phyloP scores from a whole-genome alignment of 306 rosid species.

The Corylus americana region DNA sequence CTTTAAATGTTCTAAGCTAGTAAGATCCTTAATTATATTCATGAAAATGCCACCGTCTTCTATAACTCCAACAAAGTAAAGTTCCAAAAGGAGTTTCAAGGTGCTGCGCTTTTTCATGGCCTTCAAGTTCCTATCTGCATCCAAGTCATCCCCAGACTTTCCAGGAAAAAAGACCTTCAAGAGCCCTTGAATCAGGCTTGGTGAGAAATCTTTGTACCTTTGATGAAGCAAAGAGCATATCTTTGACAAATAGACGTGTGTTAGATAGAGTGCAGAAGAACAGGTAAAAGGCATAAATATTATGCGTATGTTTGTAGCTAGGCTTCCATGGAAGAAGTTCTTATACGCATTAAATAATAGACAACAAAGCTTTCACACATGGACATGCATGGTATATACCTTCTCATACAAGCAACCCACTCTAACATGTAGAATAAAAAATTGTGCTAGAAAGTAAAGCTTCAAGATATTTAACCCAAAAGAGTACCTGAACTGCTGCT shows the following conservation, averaged over 20 bases:
- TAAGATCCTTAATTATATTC: slow-evolving; percentile 86
- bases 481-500: slow-evolving; percentile 90
- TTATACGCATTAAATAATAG: neutral
- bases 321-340: slow-evolving; percentile 19
- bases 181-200: slow-evolving; percentile 89
- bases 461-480: neutral
- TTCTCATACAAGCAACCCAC: neutral
- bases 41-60: slow-evolving; percentile 81
- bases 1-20: slow-evolving; percentile 80
- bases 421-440: slow-evolving; percentile 1
- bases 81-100: slow-evolving; percentile 87
- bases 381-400: neutral
- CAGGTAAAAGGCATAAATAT: slow-evolving; percentile 4
- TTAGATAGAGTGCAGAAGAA: slow-evolving; percentile 16
- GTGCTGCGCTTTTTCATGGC: slow-evolving; percentile 98
- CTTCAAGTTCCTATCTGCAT: slow-evolving; percentile 77
- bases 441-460: neutral
- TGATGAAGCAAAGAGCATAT: slow-evolving; percentile 98
- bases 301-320: slow-evolving; percentile 3
- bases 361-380: slow-evolving; percentile 8
- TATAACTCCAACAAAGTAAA: slow-evolving; percentile 89
- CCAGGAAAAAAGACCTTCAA: slow-evolving; percentile 90
- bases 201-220: slow-evolving; percentile 94
- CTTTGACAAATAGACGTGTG: slow-evolving; percentile 41
- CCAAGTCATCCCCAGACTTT: slow-evolving; percentile 80